Percentiles rank a stretch among this genome's conserved stretches.
Evolutionary conservation across 2,329 filamentous ascomycete species (phyloP).

Genomic region (Trichoderma hamatum): DNA sequence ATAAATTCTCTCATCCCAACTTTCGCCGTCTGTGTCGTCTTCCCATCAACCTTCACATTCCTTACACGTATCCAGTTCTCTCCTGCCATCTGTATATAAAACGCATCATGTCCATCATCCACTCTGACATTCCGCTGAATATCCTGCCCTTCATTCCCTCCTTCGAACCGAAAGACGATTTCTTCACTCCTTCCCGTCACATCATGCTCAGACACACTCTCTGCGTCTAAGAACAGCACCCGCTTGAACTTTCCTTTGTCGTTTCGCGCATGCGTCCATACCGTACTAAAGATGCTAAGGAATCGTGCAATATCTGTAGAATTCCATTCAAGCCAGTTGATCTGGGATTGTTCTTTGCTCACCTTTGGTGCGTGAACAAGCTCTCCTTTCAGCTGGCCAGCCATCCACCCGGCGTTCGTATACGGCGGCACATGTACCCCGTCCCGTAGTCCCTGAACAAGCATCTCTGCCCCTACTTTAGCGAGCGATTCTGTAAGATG

Average conservation of each 20-base stretch:
- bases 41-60: conserved; percentile 42
- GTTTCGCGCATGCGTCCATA: conserved; percentile 60
- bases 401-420: conserved; percentile 40
- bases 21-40: conserved; percentile 34
- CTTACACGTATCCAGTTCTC: conserved; percentile 36
- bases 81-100: conserved; percentile 31
- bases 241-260: conserved; percentile 37
- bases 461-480: conserved; percentile 67
- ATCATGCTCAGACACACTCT: conserved; percentile 31
- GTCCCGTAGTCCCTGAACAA: conserved; percentile 65
- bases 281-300: conserved; percentile 62
- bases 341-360: conserved; percentile 60
- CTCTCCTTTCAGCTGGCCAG: conserved; percentile 29
- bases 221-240: conserved; percentile 45
- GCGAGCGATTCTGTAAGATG: conserved; percentile 56
- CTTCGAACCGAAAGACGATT: conserved; percentile 30
- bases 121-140: conserved; percentile 24
- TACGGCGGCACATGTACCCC: conserved; percentile 68
- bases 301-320: conserved; percentile 58
- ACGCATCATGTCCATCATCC: conserved; percentile 30
- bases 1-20: conserved; percentile 31
- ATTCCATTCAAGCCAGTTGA: conserved; percentile 61
- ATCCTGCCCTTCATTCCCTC: not conserved
- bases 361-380: conserved; percentile 72
- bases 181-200: conserved; percentile 16